phyloP scores from a whole-genome alignment of 148 eudicot genomes.

The Pharnaceum exiguum region DNA sequence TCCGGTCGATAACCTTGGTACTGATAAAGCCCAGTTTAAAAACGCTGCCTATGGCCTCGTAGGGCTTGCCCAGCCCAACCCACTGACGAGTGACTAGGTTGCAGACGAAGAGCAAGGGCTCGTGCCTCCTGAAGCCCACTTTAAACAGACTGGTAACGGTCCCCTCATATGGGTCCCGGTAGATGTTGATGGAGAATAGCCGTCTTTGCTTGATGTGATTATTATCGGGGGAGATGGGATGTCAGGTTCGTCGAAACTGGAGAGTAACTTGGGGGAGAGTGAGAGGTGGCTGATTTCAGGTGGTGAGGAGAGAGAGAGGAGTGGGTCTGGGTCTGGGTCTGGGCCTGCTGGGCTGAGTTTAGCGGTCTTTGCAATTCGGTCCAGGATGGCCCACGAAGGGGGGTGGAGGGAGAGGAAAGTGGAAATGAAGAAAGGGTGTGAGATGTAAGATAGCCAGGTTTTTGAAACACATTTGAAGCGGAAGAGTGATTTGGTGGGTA shows the following conservation, averaged over 20 bases:
- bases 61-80: neutral
- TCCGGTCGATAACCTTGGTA: neutral
- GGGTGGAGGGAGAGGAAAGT: neutral
- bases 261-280: neutral
- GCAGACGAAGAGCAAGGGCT: neutral
- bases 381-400: neutral
- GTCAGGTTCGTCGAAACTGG: neutral
- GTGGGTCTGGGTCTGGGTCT: neutral
- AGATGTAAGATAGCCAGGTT: neutral
- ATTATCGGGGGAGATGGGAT: neutral
- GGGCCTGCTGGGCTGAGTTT: neutral
- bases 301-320: neutral
- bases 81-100: neutral
- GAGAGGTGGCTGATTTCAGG: neutral
- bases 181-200: neutral
- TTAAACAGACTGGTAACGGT: neutral
- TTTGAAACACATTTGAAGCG: slow-evolving; percentile 1
- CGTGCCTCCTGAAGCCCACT: too few relatives aligned
- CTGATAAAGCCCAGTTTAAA: neutral
- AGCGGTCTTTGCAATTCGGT: neutral
- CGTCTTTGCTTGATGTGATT: too few relatives aligned
- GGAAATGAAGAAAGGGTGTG: neutral
- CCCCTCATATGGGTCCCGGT: neutral
- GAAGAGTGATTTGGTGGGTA: neutral
- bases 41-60: neutral